These are phyloP conservation scores for Vaccinium vitisidaea DNA, from an alignment of 148 eudicot genomes.

Conservation along the genomic window DNA sequence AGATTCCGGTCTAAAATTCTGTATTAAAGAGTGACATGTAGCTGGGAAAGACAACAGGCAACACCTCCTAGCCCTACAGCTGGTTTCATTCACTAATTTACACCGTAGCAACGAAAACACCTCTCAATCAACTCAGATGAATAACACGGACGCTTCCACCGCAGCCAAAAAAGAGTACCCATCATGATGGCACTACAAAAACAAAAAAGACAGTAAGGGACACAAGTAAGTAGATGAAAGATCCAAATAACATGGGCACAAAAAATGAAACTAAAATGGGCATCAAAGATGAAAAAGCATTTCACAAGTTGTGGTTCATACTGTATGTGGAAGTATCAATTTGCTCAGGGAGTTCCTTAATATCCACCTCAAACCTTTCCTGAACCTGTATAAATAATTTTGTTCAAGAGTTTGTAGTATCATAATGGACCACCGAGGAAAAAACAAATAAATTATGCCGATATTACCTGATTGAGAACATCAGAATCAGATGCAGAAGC, in stretches of 20 bases:
- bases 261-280: not conserved
- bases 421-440: not conserved
- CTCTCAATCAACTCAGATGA: not conserved
- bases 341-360: constrained; percentile 95
- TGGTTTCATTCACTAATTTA: not conserved
- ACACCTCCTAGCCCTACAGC: not conserved
- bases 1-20: not conserved
- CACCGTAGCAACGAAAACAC: not conserved
- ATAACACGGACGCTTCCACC: not conserved
- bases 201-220: not conserved
- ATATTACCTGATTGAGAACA: constrained; percentile 75
- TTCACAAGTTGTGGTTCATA: constrained; percentile 32
- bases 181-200: constrained; percentile 44
- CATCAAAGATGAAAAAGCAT: not conserved
- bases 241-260: not conserved
- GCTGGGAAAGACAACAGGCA: not conserved
- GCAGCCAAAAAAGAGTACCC: constrained; percentile 2
- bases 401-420: not conserved
- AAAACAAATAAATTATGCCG: not conserved
- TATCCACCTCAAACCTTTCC: constrained; percentile 89
- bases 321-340: constrained; percentile 95
- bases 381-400: constrained; percentile 40
- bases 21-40: not conserved
- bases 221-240: not conserved
- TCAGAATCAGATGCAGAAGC: constrained; percentile 85